Evolutionary conservation across 2,329 filamentous ascomycete species (phyloP).

Genomic region (Drechslera avenae): DNA sequence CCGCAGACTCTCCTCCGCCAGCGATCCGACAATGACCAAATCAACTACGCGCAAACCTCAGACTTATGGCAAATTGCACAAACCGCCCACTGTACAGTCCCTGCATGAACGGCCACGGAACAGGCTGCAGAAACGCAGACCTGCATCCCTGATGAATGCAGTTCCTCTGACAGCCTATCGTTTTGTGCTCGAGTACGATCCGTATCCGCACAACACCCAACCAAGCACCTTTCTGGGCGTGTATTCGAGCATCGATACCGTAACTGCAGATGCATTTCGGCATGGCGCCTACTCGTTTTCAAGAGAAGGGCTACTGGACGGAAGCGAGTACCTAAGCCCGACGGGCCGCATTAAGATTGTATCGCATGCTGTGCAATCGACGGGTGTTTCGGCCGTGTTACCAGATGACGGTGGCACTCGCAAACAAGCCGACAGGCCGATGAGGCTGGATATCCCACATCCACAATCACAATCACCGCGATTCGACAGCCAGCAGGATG

Average conservation of each 20-base stretch:
- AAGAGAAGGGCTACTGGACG: conserved; percentile 27
- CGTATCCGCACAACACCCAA: conserved; percentile 26
- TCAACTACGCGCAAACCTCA: conserved; percentile 1
- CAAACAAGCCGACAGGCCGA: conserved; percentile 5
- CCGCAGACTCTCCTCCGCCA: conserved; percentile 9
- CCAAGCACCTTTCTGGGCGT: conserved; percentile 30
- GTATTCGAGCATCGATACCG: conserved; percentile 26
- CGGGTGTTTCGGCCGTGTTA: conserved; percentile 17
- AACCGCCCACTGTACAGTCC: conserved; percentile 19
- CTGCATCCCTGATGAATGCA: neutral
- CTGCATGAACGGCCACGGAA: conserved; percentile 18
- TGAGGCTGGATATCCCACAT: conserved; percentile 32
- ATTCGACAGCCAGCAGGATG: conserved; percentile 10
- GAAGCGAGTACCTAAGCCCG: conserved; percentile 27
- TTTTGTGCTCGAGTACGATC: conserved; percentile 28
- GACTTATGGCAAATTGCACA: conserved; percentile 21
- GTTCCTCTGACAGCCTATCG: neutral
- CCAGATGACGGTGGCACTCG: conserved; percentile 9
- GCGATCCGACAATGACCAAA: conserved; percentile 7
- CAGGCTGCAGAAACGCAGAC: conserved; percentile 16
- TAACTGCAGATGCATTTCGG: conserved; percentile 24
- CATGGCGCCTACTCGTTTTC: conserved; percentile 33
- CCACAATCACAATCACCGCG: conserved; percentile 13
- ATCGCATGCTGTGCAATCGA: conserved; percentile 15
- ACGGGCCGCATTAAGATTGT: conserved; percentile 33